phyloP scores from a whole-genome alignment of 768 basidiomycete species.

The Kwoniella sp. region DNA sequence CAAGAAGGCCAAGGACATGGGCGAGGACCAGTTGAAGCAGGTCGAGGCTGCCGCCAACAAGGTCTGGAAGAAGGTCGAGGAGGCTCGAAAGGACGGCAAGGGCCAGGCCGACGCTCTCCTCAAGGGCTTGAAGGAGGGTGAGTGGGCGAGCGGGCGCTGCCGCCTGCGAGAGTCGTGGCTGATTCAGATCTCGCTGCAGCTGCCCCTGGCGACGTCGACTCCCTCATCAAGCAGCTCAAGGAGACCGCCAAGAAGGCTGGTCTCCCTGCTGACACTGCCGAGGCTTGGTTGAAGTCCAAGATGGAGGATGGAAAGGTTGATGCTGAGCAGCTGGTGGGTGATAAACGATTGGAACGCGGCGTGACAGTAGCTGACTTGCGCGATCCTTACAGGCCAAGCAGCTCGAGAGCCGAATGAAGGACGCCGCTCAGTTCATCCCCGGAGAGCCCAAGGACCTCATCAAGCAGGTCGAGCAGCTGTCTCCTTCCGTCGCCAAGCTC shows the following conservation, averaged over 20 bases:
- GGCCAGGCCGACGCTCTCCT: slow-evolving; percentile 41
- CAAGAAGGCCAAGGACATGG: slow-evolving; percentile 43
- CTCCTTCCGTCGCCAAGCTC: slow-evolving; percentile 36
- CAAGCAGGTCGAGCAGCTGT: slow-evolving; percentile 37
- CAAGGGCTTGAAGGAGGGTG: slow-evolving; percentile 44
- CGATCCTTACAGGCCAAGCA: slow-evolving; percentile 28
- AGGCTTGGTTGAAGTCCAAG: slow-evolving; percentile 42
- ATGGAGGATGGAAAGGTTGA: slow-evolving; percentile 44
- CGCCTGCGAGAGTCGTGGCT: too few relatives aligned
- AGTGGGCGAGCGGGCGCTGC: too few relatives aligned
- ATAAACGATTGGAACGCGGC: not conserved
- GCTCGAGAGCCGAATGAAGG: slow-evolving; percentile 28
- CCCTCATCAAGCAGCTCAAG: slow-evolving; percentile 44
- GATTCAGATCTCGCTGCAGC: slow-evolving; percentile 12
- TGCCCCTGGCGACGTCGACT: slow-evolving; percentile 47
- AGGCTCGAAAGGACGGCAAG: slow-evolving; percentile 47
- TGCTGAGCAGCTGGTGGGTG: slow-evolving; percentile 34
- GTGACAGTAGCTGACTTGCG: not conserved
- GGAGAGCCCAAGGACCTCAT: slow-evolving; percentile 40
- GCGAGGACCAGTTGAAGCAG: slow-evolving; percentile 42
- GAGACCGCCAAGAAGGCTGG: slow-evolving; percentile 47
- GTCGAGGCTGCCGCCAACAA: slow-evolving; percentile 43
- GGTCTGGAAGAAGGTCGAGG: slow-evolving; percentile 40
- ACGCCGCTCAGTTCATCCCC: slow-evolving; percentile 31
- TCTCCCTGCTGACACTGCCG: slow-evolving; percentile 43